Evolutionary conservation across 371 early-diverging fungal genomes (phyloP), one percentile per base, ranked within the genome.

Genomic region (Mucor circinelloides): DNA sequence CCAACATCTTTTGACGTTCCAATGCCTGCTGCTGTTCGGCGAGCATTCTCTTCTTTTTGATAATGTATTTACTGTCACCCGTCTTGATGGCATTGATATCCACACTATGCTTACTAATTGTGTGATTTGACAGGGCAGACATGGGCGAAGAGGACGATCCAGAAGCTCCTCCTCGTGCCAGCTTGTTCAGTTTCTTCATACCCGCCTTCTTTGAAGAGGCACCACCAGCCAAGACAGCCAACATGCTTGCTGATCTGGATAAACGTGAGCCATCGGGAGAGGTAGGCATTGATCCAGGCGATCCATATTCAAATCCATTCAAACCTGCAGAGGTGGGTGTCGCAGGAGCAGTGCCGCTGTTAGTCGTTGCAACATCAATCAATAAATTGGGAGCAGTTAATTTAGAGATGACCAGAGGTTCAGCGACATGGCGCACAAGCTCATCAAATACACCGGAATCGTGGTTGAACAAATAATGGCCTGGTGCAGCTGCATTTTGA

Each of bases 351-450:
- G 66, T 63, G 19, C 46, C 48, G 4, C 23, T 55, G 4, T 56
- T 40, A 13, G 62, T 55, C 19, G 68, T 58, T 15, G 72, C 74
- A n/a, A 78, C 70, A 60, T 83, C 83, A 3, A 77, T 72, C 32
- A 75, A 56, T 38, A 83, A 67, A 66, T 83, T 83, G 0, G 83
- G 83, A 46, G 79, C 63, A 6, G 79, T 80, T 13, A 83, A 42
- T 57, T 75, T 83, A 0, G 83, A 75, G 8, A 80, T 66, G 15
- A 74, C 66, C 28, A 79, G 52, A 1, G 83, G 80, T n/a, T 77
- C 73, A 0, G 83, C 79, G 15, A 78, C 63, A 21, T 64, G 63
- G 3, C 71, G 63, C 9, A 80, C 71, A 36, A 83, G 65, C 28
- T 78, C 72, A 17, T 69, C 79, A 64, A 83, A 68, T 1, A 80